Evolutionary conservation across 208 protist species (phyloP).

Genomic region (Acanthamoeba castellanii): DNA sequence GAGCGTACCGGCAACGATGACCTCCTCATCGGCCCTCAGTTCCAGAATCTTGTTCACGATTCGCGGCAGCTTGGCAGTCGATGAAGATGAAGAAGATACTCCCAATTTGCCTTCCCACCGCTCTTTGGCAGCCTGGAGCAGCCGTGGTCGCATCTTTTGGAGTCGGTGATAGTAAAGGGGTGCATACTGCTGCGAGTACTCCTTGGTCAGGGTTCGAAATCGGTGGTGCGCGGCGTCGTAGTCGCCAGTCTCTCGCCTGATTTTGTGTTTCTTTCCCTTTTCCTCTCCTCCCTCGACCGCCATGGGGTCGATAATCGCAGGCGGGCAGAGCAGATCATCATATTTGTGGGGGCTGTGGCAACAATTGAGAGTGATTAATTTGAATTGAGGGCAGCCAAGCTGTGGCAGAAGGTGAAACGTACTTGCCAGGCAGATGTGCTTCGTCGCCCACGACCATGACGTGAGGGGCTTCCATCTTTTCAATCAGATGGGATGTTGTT

Average conservation of each 20-base stretch:
- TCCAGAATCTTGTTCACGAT: conserved; percentile 78
- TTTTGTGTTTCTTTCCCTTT: conserved; percentile 2
- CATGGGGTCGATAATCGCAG: conserved; percentile 26
- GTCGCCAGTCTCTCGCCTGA: neutral
- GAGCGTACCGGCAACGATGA: conserved; percentile 81
- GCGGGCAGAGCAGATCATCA: neutral
- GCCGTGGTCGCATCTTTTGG: conserved; percentile 17
- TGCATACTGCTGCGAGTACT: conserved; percentile 69
- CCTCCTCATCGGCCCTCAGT: conserved; percentile 77
- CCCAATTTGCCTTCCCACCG: neutral
- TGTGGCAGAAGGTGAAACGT: neutral
- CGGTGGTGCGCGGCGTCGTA: neutral
- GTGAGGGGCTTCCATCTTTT: neutral
- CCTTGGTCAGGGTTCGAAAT: neutral
- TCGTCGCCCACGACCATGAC: neutral
- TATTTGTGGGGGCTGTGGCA: neutral
- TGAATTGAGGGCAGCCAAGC: neutral
- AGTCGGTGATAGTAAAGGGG: conserved; percentile 68
- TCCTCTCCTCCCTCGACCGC: neutral
- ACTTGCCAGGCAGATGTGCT: neutral
- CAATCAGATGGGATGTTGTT: neutral
- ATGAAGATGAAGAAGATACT: neutral
- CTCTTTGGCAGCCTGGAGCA: conserved; percentile 21
- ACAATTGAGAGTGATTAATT: too few species aligned
- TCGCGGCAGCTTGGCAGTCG: conserved; percentile 1